phyloP scores from a whole-genome alignment of 2,329 filamentous ascomycete genomes.

The Penicillium griseofulvum region DNA sequence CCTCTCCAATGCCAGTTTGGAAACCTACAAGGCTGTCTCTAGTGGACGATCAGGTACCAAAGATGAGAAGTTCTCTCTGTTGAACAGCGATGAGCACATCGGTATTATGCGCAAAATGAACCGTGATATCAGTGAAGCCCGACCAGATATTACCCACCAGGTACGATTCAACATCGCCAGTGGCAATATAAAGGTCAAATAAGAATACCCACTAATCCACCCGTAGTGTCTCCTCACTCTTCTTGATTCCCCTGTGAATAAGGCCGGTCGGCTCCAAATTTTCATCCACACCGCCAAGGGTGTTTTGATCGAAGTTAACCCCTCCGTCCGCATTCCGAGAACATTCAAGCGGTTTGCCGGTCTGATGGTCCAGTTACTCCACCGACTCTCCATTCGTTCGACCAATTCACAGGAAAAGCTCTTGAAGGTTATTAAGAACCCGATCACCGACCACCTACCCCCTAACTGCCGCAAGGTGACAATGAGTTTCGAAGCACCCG shows the following conservation, averaged over 20 bases:
- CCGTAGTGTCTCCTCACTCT: constrained; percentile 89
- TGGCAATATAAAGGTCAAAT: neutral
- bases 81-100: constrained; percentile 99
- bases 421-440: constrained; percentile 95
- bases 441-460: constrained; percentile 93
- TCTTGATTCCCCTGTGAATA: constrained; percentile 97
- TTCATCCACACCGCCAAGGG: constrained; percentile 98
- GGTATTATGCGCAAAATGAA: constrained; percentile 99
- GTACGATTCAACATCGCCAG: constrained; percentile 52
- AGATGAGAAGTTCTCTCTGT: constrained; percentile 93
- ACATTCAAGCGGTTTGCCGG: constrained; percentile 99
- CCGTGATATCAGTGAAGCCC: constrained; percentile 93
- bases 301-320: constrained; percentile 94
- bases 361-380: constrained; percentile 96
- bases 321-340: constrained; percentile 94
- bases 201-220: constrained; percentile 6
- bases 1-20: constrained; percentile 92
- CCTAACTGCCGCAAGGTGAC: constrained; percentile 98
- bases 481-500: constrained; percentile 85
- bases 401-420: constrained; percentile 98
- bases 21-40: constrained; percentile 91
- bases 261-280: constrained; percentile 94
- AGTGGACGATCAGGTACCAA: constrained; percentile 61
- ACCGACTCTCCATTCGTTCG: constrained; percentile 91
- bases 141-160: constrained; percentile 98